Conservation (phyloP, 129 eudicot genomes). For the Ambrosia artemisiifolia region DNA sequence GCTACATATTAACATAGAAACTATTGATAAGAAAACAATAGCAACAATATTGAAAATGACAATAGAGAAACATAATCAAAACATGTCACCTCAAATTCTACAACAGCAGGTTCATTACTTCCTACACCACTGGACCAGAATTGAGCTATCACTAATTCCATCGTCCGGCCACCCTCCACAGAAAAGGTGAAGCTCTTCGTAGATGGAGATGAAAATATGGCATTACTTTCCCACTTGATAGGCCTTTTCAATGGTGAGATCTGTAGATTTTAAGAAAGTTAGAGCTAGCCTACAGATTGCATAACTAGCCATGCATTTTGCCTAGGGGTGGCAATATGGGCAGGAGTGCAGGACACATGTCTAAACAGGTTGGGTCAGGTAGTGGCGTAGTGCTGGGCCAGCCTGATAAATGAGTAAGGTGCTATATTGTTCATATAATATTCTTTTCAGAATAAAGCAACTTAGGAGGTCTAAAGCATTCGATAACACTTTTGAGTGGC, state of each 20-base stretch:
- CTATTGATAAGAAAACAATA: not conserved
- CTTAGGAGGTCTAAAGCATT: not conserved
- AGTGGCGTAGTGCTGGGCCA: not conserved
- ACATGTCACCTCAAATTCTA: slow-evolving; percentile 78
- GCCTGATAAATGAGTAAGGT: not conserved
- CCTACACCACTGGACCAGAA: slow-evolving; percentile 99
- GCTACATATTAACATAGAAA: slow-evolving; percentile 34
- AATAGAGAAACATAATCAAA: slow-evolving; percentile 9
- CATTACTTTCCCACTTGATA: slow-evolving; percentile 77
- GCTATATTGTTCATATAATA: not conserved
- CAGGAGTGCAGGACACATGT: not conserved
- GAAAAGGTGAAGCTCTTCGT: slow-evolving; percentile 78
- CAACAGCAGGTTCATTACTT: slow-evolving; percentile 70
- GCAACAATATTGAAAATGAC: not conserved
- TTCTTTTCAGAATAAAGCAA: not conserved
- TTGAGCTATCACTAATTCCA: slow-evolving; percentile 93
- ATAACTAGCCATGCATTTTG: slow-evolving; percentile 6
- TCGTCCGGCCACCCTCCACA: slow-evolving; percentile 85
- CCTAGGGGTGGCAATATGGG: not conserved
- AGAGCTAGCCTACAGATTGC: slow-evolving; percentile 18
- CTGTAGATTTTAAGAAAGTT: slow-evolving; percentile 42
- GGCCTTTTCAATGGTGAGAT: slow-evolving; percentile 88
- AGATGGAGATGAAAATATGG: slow-evolving; percentile 80
- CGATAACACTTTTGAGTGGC: not conserved
- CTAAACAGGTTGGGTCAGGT: not conserved